These are phyloP conservation scores for Exophiala lecanii-corni DNA, from an alignment of 2,329 filamentous ascomycete genomes.

Conservation along the genomic window DNA sequence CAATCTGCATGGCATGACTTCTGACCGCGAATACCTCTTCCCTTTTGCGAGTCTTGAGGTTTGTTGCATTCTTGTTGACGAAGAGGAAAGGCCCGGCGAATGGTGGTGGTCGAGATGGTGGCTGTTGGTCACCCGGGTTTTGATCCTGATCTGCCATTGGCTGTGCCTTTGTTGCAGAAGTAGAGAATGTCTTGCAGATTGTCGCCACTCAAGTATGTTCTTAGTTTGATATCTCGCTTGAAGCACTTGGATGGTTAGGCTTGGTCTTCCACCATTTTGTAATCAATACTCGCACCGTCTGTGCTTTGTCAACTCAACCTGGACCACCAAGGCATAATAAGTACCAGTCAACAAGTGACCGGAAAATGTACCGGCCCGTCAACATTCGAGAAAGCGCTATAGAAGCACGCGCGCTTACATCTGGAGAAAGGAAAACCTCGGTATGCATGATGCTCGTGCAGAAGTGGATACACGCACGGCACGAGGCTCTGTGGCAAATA, in stretches of 20 bases:
- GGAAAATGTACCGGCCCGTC: neutral
- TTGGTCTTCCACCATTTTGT: too few relatives aligned
- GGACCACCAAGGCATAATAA: neutral
- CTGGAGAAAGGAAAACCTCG: neutral
- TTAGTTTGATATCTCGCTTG: too few relatives aligned
- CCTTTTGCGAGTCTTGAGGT: conserved; percentile 10
- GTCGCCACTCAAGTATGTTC: too few relatives aligned
- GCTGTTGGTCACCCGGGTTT: neutral
- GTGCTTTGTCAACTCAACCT: neutral
- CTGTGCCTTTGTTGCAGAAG: too few relatives aligned
- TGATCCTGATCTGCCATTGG: conserved; percentile 5
- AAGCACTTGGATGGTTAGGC: too few relatives aligned
- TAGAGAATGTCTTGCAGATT: too few relatives aligned
- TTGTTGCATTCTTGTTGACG: conserved; percentile 15
- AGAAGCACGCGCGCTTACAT: neutral
- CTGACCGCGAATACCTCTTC: conserved; percentile 14
- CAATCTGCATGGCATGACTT: conserved; percentile 17
- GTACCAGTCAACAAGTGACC: neutral
- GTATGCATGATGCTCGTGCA: neutral
- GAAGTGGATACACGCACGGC: neutral
- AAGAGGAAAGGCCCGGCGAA: conserved; percentile 11
- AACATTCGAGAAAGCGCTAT: neutral
- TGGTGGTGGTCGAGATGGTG: conserved; percentile 8
- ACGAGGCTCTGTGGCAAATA: neutral
- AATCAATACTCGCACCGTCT: too few relatives aligned